These are phyloP conservation scores for Eucalyptus erythrocorys DNA, from an alignment of 345 rosid genomes.

Conservation along the genomic window DNA sequence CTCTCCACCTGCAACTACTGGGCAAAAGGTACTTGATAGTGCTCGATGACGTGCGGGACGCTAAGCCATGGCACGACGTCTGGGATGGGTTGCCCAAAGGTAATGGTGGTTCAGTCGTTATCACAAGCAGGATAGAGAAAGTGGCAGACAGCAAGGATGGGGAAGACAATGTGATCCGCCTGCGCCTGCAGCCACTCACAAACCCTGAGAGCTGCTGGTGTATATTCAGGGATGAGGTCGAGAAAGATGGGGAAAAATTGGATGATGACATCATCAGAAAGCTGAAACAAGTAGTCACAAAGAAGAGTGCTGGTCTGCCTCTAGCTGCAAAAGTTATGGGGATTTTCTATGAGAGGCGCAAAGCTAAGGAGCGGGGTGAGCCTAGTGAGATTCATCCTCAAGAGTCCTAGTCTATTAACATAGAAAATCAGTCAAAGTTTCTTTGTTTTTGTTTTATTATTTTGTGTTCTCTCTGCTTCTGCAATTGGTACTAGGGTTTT, in stretches of 20 bases:
- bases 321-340: background rate
- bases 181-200: background rate
- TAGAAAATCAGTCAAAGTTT: background rate
- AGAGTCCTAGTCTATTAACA: background rate
- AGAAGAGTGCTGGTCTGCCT: background rate
- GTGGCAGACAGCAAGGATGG: background rate
- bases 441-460: background rate
- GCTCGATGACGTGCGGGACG: background rate
- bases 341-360: background rate
- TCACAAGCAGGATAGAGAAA: background rate
- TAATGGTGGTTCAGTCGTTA: conserved; percentile 4
- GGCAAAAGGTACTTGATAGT: conserved; percentile 14
- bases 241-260: background rate
- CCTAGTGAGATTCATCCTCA: background rate
- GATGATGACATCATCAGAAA: background rate
- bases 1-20: background rate
- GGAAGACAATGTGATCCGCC: background rate
- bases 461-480: background rate
- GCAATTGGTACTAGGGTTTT: background rate
- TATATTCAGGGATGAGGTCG: background rate
- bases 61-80: background rate
- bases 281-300: background rate
- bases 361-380: background rate
- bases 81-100: conserved; percentile 5
- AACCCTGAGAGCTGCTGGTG: background rate